Base-by-base conservation (phyloP, 352 stramenopile genomes). In the Thalassiosira livingstoniorum region DNA sequence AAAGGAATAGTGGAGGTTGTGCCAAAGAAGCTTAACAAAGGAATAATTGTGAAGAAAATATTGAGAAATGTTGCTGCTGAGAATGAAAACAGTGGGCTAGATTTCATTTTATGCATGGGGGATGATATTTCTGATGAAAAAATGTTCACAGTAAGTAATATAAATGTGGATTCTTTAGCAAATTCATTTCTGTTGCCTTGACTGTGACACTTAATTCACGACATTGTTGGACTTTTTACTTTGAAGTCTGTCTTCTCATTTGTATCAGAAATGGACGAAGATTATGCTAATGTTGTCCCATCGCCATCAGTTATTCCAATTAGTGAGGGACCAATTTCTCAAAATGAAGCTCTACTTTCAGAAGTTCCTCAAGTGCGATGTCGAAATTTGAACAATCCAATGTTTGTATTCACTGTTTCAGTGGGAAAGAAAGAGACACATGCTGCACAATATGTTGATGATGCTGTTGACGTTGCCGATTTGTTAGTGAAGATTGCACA, bases 21-120 rank as follows among this genome's bases (percentile, higher is more conserved):
- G 3, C 96, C 96, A 0, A 95, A 96, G 74, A 94, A 94, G 13
- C 42, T 98, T 2, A 97, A 98, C 91, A 98, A 98, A 92, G 96
- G 96, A 27, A 92, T 98, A 37, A 94, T 98, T 7, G 96, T 96
- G 21, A 94, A 95, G 27, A 95, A 97, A 65, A 98, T 98, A 60
- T 87, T 98, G 60, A 91, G 90, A 4, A 91, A 97, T 73, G 93
- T 97, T 74, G 93, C 89, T 15, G 78, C 87, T 47, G 94, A 94
- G 60, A 91, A 95, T 55, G 45, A 64, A 11, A 86, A 91, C 34
- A 83, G 84, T 21, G 94, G 96, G 54, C 94, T 96, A 0, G 96
- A 98, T 79, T 98, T 98, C 84, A 73, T 98, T 45, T 96, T 98
- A 34, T 98, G 95, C 72, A 96, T 98, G 72, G 96, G 96, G 27